Conservation (phyloP, 768 basidiomycete genomes). For the Russula dissimulans region DNA sequence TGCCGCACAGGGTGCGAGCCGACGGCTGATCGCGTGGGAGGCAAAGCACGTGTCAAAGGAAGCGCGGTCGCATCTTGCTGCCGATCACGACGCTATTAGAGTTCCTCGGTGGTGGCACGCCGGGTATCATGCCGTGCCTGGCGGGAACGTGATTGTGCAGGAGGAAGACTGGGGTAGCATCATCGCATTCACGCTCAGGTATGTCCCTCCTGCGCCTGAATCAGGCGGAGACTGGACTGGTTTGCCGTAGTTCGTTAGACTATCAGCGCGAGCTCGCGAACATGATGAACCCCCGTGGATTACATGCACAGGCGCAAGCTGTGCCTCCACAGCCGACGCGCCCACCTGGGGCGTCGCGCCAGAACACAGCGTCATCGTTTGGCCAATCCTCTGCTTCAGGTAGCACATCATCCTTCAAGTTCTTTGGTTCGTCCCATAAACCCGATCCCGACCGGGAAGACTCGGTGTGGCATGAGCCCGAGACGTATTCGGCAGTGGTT, state of each 20-base stretch:
- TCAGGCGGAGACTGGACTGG: background rate
- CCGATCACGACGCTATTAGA: slow-evolving; percentile 20
- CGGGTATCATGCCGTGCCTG: slow-evolving; percentile 56
- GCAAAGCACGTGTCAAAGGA: slow-evolving; percentile 45
- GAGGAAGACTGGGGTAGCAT: slow-evolving; percentile 75
- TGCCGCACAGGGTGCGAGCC: slow-evolving; percentile 43
- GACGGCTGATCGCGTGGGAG: slow-evolving; percentile 53
- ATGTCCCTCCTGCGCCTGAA: slow-evolving; percentile 10
- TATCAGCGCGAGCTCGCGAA: slow-evolving; percentile 38
- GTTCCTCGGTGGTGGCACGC: slow-evolving; percentile 61
- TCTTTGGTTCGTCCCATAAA: slow-evolving; percentile 36
- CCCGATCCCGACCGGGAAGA: slow-evolving; percentile 56
- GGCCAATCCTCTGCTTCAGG: slow-evolving; percentile 22
- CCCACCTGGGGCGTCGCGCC: background rate
- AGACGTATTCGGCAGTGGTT: slow-evolving; percentile 50
- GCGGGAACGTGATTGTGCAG: slow-evolving; percentile 52
- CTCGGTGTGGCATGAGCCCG: slow-evolving; percentile 50
- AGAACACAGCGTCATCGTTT: slow-evolving; percentile 16
- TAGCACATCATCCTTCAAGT: slow-evolving; percentile 35
- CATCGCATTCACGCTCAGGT: slow-evolving; percentile 70
- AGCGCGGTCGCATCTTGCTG: slow-evolving; percentile 10
- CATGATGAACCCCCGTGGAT: slow-evolving; percentile 18
- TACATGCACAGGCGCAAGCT: background rate
- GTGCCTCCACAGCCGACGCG: background rate
- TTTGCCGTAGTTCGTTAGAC: slow-evolving; percentile 41